Percentiles rank a stretch among this genome's conserved stretches.
phyloP scores from a whole-genome alignment of 805 yeast genomes.

The Ogataea nakhonphanomensis region DNA sequence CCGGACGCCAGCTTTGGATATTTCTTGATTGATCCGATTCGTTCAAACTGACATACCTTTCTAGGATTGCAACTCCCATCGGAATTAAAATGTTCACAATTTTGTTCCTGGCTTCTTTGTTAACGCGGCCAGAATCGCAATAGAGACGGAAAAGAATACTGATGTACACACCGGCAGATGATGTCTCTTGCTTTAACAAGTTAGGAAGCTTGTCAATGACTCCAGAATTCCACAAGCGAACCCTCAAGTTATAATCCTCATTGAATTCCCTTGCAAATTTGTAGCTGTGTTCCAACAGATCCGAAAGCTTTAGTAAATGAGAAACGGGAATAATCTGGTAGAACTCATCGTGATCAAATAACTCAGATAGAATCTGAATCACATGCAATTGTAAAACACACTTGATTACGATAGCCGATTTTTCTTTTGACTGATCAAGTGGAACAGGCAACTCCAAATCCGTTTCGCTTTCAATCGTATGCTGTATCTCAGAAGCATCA shows the following conservation, averaged over 20 bases:
- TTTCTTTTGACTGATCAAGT: constrained; percentile 47
- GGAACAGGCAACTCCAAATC: constrained; percentile 28
- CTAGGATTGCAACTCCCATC: constrained; percentile 66
- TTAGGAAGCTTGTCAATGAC: constrained; percentile 91
- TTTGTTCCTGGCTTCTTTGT: constrained; percentile 42
- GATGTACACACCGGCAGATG: constrained; percentile 83
- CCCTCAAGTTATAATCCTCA: constrained; percentile 81
- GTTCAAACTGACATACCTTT: constrained; percentile 67
- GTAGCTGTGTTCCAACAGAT: constrained; percentile 64
- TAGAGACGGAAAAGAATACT: constrained; percentile 77
- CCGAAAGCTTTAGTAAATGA: constrained; percentile 57
- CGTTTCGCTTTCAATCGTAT: constrained; percentile 10
- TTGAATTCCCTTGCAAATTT: constrained; percentile 84
- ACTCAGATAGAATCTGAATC: constrained; percentile 81
- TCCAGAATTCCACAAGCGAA: constrained; percentile 88
- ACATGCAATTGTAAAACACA: constrained; percentile 86
- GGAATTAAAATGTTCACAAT: constrained; percentile 59
- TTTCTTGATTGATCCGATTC: constrained; percentile 78
- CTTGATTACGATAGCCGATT: constrained; percentile 80
- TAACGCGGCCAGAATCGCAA: constrained; percentile 56
- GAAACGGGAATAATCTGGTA: constrained; percentile 66
- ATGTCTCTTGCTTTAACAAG: constrained; percentile 84
- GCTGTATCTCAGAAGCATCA: constrained; percentile 9
- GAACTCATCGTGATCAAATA: constrained; percentile 67
- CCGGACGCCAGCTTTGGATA: constrained; percentile 86